Evolutionary conservation across 352 stramenopile species (phyloP), one percentile per base, ranked within the genome.

Genomic region (Globisporangium orthogonon): DNA sequence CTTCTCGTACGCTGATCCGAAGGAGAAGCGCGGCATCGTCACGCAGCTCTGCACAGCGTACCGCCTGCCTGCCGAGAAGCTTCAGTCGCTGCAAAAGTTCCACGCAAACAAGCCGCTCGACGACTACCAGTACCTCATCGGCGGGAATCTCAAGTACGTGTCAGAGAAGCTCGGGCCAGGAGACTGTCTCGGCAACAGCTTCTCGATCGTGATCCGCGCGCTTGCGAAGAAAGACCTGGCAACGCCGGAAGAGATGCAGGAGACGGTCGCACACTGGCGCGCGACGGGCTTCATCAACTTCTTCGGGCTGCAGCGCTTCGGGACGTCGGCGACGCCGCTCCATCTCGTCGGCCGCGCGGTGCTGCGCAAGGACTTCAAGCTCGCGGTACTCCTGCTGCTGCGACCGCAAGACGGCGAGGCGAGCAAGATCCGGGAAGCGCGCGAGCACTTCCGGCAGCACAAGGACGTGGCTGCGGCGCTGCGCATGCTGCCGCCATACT

Each of bases 21-120:
- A 99, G 63, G 96, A 99, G 74, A 98, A 98, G 74, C 81, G 96
- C 39, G 96, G 90, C 9, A 89, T 98, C 54, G 98, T 95, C 15
- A 93, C 90, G 40, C 96, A 99, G 72, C 95, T 96, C 58, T 94
- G 89, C 69, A 98, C 96, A 0, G 74, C 94, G 37, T 96, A 92
- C 63, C 76, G 84, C 47, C 71, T 92, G 39, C 64, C 67, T 2
- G 79, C 86, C 54, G 76, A 89, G 60, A 75, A 74, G 2, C 76
- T 85, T 41, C 75, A 85, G 57, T 46, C 63, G 9, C 64, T 79
- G 43, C 66, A 83, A 33, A 71, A 70, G n/a, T 61, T 73, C 45
- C 51, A 58, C 11, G 60, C 66, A 0, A 61, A 54, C 3, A 58
- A 54, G 41, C 66, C 68, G 13, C 61, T 90, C 39, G 77, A 96